These are phyloP conservation scores for Chloropicon primus DNA, from an alignment of 139 green algal genomes.

Conservation along the genomic window DNA sequence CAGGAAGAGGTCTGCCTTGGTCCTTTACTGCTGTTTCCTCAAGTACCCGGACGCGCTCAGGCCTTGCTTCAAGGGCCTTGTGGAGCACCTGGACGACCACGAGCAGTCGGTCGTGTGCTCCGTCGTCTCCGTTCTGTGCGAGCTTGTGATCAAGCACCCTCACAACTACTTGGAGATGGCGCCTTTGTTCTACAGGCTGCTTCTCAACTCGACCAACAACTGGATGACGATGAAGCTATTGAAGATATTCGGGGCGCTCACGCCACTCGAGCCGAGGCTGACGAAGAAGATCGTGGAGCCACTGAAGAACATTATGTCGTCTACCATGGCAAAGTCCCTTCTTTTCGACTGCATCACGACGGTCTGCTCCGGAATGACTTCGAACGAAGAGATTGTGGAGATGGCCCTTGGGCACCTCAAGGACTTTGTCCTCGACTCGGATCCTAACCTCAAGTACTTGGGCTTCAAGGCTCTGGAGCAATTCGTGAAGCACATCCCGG, in stretches of 20 bases:
- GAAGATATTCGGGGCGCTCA: slow-evolving; percentile 28
- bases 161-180: slow-evolving; percentile 30
- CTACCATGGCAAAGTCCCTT: slow-evolving; percentile 29
- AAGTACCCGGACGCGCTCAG: slow-evolving; percentile 15
- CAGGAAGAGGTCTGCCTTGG: slow-evolving; percentile 7
- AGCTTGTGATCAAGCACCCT: slow-evolving; percentile 26
- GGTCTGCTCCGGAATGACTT: slow-evolving; percentile 13
- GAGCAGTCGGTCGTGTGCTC: slow-evolving; percentile 20
- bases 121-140: slow-evolving; percentile 24
- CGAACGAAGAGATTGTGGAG: slow-evolving; percentile 11
- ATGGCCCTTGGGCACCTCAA: slow-evolving; percentile 10
- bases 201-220: slow-evolving; percentile 18
- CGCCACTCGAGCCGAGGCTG: slow-evolving; percentile 28
- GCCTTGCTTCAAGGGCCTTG: slow-evolving; percentile 11
- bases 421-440: slow-evolving; percentile 20
- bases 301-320: slow-evolving; percentile 20
- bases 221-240: slow-evolving; percentile 43
- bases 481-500: slow-evolving; percentile 8
- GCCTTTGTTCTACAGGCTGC: slow-evolving; percentile 24
- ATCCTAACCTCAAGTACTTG: slow-evolving; percentile 32
- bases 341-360: slow-evolving; percentile 31
- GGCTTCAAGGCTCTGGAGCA: slow-evolving; percentile 11
- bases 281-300: slow-evolving; percentile 27
- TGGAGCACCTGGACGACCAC: slow-evolving; percentile 21
- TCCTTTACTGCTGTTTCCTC: slow-evolving; percentile 18